Evolutionary conservation across 2,329 filamentous ascomycete genomes (phyloP).

Genomic region (Penicillium sp.): DNA sequence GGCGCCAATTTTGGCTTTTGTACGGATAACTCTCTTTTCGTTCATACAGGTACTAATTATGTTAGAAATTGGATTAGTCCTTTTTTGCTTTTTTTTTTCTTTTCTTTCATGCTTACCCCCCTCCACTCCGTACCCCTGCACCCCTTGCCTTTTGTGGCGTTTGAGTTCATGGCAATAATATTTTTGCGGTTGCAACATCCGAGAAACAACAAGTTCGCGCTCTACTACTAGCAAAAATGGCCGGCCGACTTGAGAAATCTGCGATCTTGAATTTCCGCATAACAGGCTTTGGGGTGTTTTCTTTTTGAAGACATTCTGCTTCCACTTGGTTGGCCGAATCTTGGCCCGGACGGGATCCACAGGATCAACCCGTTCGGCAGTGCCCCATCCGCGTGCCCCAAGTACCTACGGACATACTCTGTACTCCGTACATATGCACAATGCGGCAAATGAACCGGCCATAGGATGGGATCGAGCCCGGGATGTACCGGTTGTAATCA

Average conservation of each 20-base stretch:
- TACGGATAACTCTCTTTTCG: background rate
- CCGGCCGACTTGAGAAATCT: background rate
- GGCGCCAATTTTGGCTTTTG: background rate
- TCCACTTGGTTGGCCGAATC: background rate
- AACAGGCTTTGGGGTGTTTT: no score
- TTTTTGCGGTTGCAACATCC: background rate
- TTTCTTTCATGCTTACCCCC: background rate
- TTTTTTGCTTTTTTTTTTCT: background rate
- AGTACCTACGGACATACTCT: background rate
- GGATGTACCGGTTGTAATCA: background rate
- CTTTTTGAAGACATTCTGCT: background rate
- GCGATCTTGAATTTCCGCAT: background rate
- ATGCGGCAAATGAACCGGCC: background rate
- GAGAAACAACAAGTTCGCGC: background rate
- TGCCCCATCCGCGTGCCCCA: background rate
- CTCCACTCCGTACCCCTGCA: background rate
- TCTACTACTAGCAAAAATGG: background rate
- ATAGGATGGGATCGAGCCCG: background rate
- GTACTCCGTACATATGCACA: background rate
- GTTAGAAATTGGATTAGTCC: background rate
- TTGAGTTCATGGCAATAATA: background rate
- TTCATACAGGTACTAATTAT: background rate
- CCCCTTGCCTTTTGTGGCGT: background rate
- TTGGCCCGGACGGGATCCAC: background rate
- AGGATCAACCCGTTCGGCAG: background rate